These are phyloP conservation scores for Vigna angularis DNA, from an alignment of 306 rosid genomes.

Conservation along the genomic window DNA sequence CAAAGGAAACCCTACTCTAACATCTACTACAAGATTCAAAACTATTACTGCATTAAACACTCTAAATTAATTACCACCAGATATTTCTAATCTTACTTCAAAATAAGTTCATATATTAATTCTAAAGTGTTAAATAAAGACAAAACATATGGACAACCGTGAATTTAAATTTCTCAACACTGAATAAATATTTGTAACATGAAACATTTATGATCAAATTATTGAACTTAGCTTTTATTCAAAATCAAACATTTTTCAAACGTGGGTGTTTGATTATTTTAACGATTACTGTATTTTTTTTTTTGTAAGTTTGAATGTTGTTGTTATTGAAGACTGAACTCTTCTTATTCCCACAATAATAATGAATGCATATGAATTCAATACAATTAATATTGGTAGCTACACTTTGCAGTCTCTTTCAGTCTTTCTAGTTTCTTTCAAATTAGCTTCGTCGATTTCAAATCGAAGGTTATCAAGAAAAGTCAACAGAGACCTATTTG, in stretches of 20 bases:
- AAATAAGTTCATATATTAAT: no score
- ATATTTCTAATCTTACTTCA: no score
- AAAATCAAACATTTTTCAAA: no score
- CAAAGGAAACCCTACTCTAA: background rate
- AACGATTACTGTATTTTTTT: background rate
- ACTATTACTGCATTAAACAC: background rate
- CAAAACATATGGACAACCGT: no score
- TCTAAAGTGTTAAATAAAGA: no score
- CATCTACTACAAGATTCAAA: background rate
- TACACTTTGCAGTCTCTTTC: constrained; percentile 1
- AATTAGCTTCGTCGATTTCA: background rate
- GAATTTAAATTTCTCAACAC: no score
- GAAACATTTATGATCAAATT: no score
- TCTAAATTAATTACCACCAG: no score
- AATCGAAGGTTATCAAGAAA: constrained; percentile 7
- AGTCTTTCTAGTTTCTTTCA: constrained; percentile 3
- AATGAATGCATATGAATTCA: background rate
- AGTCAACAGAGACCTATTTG: constrained; percentile 17
- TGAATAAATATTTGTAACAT: no score
- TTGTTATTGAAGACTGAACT: background rate
- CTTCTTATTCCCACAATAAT: background rate
- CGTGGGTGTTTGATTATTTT: background rate
- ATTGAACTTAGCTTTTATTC: no score
- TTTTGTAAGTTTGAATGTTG: background rate
- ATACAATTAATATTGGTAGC: background rate